phyloP scores from a whole-genome alignment of 208 protist genomes.

The Zelonia costaricensis region DNA sequence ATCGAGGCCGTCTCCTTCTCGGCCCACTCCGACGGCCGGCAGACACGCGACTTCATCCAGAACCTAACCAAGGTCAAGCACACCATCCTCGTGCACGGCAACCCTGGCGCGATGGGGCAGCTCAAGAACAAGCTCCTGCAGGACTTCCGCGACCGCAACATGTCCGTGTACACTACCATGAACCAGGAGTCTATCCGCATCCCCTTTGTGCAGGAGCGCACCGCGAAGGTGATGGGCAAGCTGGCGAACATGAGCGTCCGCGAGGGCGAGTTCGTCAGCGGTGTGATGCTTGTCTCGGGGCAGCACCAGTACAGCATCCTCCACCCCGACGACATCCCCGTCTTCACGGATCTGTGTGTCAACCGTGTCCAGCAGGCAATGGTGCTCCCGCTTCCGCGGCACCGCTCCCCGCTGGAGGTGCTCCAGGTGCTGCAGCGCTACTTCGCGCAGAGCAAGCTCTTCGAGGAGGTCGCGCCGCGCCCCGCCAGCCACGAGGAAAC shows the following conservation, averaged over 20 bases:
- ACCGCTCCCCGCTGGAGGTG: slow-evolving; percentile 75
- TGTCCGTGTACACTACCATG: slow-evolving; percentile 91
- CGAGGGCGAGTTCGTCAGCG: slow-evolving; percentile 76
- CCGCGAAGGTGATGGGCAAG: slow-evolving; percentile 90
- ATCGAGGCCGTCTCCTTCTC: slow-evolving; percentile 97
- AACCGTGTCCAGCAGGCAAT: slow-evolving; percentile 84
- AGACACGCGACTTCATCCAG: slow-evolving; percentile 91
- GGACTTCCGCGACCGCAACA: slow-evolving; percentile 77
- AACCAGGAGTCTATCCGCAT: slow-evolving; percentile 95
- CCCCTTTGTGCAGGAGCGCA: slow-evolving; percentile 92
- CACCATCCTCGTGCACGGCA: slow-evolving; percentile 96
- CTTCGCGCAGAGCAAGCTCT: slow-evolving; percentile 85
- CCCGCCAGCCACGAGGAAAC: slow-evolving; percentile 19
- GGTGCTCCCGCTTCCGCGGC: slow-evolving; percentile 79
- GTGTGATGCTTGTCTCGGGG: slow-evolving; percentile 87
- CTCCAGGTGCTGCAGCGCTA: slow-evolving; percentile 82
- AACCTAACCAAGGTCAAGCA: slow-evolving; percentile 79
- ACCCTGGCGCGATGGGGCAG: slow-evolving; percentile 93
- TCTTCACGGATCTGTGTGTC: slow-evolving; percentile 85
- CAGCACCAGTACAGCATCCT: slow-evolving; percentile 87
- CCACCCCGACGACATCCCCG: slow-evolving; percentile 80
- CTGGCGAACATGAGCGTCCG: slow-evolving; percentile 53
- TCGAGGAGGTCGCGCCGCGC: slow-evolving; percentile 35
- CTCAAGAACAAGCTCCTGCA: slow-evolving; percentile 91
- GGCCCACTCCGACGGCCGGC: slow-evolving; percentile 96